Evolutionary conservation across 169 alveolate genomes (phyloP).

Genomic region (Plasmodium ovale): DNA sequence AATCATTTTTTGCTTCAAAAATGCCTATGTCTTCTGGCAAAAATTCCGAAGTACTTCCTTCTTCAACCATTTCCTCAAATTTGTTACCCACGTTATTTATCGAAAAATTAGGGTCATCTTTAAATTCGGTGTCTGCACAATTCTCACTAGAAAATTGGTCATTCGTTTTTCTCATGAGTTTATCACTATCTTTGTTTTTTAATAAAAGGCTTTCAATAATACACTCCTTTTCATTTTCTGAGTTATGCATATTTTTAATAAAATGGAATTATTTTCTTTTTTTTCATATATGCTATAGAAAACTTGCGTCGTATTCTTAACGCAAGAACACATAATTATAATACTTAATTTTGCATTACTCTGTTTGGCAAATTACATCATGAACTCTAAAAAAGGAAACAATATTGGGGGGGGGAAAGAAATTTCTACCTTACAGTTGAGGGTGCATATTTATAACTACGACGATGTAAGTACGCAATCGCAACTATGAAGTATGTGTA

Average conservation of each 20-base stretch:
- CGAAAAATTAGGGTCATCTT: not conserved
- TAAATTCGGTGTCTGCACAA: conserved; percentile 1
- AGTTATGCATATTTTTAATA: conserved; percentile 17
- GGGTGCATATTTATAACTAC: too few relatives aligned
- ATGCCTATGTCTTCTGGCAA: too few relatives aligned
- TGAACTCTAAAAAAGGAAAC: not conserved
- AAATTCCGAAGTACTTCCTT: conserved; percentile 5
- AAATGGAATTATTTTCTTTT: not conserved
- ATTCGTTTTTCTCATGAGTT: conserved; percentile 21
- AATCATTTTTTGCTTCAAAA: conserved; percentile 6
- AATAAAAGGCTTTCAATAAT: not conserved
- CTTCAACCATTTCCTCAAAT: not conserved
- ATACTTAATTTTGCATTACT: too few relatives aligned
- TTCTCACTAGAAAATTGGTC: not conserved
- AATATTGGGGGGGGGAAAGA: not conserved
- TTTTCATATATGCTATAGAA: not conserved
- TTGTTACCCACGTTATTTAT: not conserved
- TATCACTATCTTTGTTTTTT: conserved; percentile 13
- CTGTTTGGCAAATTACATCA: not conserved
- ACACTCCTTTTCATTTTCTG: conserved; percentile 16
- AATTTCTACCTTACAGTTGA: not conserved
- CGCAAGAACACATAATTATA: not conserved
- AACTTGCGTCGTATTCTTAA: not conserved
- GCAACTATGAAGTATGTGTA: too few relatives aligned
- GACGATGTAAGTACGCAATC: too few relatives aligned